phyloP scores from a whole-genome alignment of 2,329 filamentous ascomycete genomes.

The Aureobasidium mangrovei region DNA sequence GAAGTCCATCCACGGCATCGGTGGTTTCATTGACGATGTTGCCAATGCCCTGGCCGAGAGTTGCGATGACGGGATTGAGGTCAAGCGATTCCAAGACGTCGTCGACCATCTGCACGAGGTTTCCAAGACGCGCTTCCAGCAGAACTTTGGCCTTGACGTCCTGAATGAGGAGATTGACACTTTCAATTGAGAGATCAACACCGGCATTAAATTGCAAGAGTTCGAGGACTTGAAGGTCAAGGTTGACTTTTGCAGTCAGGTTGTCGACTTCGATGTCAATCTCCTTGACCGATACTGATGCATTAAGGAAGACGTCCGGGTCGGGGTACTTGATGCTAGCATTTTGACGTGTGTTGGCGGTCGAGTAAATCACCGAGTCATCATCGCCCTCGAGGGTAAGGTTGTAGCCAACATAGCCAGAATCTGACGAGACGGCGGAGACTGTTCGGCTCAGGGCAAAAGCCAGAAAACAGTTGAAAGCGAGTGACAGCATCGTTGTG shows the following conservation, averaged over 20 bases:
- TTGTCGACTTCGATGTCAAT: conserved; percentile 53
- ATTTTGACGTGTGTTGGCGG: conserved; percentile 18
- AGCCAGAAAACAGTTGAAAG: conserved; percentile 5
- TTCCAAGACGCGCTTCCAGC: conserved; percentile 52
- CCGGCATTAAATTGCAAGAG: conserved; percentile 54
- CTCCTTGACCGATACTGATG: conserved; percentile 48
- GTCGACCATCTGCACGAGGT: conserved; percentile 51
- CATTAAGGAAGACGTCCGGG: conserved; percentile 54
- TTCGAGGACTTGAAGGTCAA: conserved; percentile 50
- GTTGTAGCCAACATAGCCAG: conserved; percentile 23
- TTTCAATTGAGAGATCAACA: conserved; percentile 50
- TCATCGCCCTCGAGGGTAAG: conserved; percentile 26
- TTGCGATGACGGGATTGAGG: conserved; percentile 49
- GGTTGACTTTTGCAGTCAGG: conserved; percentile 52
- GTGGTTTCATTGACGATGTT: conserved; percentile 17
- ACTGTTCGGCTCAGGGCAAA: background rate
- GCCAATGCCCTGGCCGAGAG: conserved; percentile 14
- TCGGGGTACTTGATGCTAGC: conserved; percentile 36
- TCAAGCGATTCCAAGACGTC: conserved; percentile 52
- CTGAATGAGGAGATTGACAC: conserved; percentile 48
- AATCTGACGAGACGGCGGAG: conserved; percentile 23
- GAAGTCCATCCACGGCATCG: conserved; percentile 6
- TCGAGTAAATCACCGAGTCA: conserved; percentile 40
- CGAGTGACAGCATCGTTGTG: conserved; percentile 1
- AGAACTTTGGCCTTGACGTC: conserved; percentile 51